Conservation (phyloP, 257 asterid species). For the Primulina eburnea region DNA sequence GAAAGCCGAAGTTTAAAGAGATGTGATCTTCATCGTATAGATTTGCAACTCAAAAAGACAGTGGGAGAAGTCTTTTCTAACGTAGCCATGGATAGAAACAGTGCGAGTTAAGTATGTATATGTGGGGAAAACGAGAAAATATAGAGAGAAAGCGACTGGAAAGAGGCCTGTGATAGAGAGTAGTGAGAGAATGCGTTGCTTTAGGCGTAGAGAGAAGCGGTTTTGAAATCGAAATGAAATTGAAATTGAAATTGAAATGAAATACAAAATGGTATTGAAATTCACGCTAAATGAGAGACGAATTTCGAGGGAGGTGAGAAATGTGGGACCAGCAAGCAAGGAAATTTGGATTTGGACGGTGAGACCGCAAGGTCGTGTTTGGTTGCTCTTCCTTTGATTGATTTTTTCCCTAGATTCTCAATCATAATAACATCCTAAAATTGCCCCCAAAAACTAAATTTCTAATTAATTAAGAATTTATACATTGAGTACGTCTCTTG, state of each 20-base stretch:
- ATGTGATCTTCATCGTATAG: constrained; percentile 16
- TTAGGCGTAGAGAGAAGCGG: constrained; percentile 25
- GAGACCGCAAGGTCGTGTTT: constrained; percentile 1
- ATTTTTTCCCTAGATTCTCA: too few relatives aligned
- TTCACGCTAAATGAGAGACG: constrained; percentile 42
- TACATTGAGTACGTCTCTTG: too few relatives aligned
- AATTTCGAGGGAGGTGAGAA: constrained; percentile 23
- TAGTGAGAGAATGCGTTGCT: constrained; percentile 26
- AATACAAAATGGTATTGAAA: constrained; percentile 41
- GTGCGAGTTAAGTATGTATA: constrained; percentile 12
- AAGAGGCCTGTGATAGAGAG: constrained; percentile 29
- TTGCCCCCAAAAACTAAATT: too few relatives aligned
- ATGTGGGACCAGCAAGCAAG: constrained; percentile 13
- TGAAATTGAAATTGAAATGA: constrained; percentile 21
- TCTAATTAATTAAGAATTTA: too few relatives aligned
- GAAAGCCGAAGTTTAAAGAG: constrained; percentile 14
- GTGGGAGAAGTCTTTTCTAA: background rate
- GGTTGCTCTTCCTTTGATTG: background rate
- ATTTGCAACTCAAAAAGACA: background rate
- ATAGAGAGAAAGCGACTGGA: constrained; percentile 39
- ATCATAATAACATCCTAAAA: background rate
- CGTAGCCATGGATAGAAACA: constrained; percentile 20
- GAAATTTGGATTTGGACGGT: constrained; percentile 24
- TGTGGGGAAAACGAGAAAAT: constrained; percentile 21
- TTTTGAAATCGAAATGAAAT: constrained; percentile 30